phyloP scores from a whole-genome alignment of 1,284 basidiomycete species.

The Microbotryum violaceum region DNA sequence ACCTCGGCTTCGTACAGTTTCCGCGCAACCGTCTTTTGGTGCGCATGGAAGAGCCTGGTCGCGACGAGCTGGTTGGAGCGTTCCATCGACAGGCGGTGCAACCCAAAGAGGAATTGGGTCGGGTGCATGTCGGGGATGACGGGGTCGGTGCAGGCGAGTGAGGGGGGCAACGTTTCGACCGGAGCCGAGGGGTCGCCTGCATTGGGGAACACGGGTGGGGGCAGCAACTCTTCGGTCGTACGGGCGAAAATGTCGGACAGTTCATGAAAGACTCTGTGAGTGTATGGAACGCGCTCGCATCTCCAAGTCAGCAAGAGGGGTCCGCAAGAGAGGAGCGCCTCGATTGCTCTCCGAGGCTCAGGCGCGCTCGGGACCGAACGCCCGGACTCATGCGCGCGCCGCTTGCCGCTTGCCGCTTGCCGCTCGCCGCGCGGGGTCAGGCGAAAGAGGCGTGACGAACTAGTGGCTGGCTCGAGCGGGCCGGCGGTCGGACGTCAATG shows the following conservation, averaged over 20 bases:
- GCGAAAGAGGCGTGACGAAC: slow-evolving; percentile 42
- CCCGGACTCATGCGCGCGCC: no score
- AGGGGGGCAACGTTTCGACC: slow-evolving; percentile 28
- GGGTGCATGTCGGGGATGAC: slow-evolving; percentile 40
- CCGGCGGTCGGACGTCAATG: neutral
- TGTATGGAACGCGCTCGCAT: neutral
- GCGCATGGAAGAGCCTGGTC: slow-evolving; percentile 45
- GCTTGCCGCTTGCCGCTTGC: no score
- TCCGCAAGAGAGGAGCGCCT: slow-evolving; percentile 39
- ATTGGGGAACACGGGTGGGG: slow-evolving; percentile 30
- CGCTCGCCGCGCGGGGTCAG: slow-evolving; percentile 32
- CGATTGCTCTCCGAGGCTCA: slow-evolving; percentile 45
- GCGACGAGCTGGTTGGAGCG: slow-evolving; percentile 45
- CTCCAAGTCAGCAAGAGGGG: neutral
- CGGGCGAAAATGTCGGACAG: slow-evolving; percentile 31
- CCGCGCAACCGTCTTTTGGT: slow-evolving; percentile 39
- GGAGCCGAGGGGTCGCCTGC: slow-evolving; percentile 24
- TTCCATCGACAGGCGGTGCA: slow-evolving; percentile 46
- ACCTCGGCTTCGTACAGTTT: slow-evolving; percentile 46
- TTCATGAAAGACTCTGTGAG: slow-evolving; percentile 32
- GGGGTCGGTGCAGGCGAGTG: slow-evolving; percentile 31
- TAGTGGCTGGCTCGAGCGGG: slow-evolving; percentile 36
- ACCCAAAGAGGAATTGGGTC: slow-evolving; percentile 45
- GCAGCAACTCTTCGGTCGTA: slow-evolving; percentile 31
- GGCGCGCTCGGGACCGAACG: slow-evolving; percentile 35